Evolutionary conservation across 495 filamentous ascomycete genomes (phyloP).

Genomic region (Aspergillus asperescens): DNA sequence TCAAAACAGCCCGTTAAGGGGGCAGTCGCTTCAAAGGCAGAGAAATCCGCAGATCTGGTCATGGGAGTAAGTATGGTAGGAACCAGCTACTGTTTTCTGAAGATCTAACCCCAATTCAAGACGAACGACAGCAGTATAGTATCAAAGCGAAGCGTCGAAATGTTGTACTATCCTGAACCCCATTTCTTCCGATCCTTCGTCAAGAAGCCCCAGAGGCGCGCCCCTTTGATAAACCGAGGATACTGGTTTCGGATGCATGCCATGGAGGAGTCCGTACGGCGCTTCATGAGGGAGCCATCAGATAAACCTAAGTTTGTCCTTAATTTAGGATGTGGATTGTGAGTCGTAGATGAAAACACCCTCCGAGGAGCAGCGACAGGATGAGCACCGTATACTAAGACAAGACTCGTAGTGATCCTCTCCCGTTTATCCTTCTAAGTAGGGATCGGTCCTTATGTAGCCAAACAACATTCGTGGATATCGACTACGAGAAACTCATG

Average conservation of each 20-base stretch:
- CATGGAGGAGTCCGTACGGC: constrained; percentile 64
- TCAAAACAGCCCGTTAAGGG: constrained; percentile 18
- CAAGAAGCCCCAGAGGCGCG: constrained; percentile 69
- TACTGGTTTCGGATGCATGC: constrained; percentile 84
- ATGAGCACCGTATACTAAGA: constrained; percentile 24
- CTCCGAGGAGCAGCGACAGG: neutral
- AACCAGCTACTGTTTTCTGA: neutral
- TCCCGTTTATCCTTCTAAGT: constrained; percentile 78
- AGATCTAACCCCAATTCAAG: constrained; percentile 30
- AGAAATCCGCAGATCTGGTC: constrained; percentile 57
- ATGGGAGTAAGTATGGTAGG: constrained; percentile 54
- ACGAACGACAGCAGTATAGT: constrained; percentile 89
- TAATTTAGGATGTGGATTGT: constrained; percentile 91
- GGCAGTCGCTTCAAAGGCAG: constrained; percentile 26
- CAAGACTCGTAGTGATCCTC: constrained; percentile 61
- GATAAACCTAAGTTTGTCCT: constrained; percentile 66
- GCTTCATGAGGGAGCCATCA: constrained; percentile 59
- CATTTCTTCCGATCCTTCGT: constrained; percentile 87
- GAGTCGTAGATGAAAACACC: constrained; percentile 37
- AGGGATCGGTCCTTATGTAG: constrained; percentile 52
- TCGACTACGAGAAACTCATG: constrained; percentile 82
- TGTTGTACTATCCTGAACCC: constrained; percentile 69
- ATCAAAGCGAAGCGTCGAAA: constrained; percentile 84
- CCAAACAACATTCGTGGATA: constrained; percentile 68
- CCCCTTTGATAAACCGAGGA: constrained; percentile 81